Percentiles rank a stretch among this genome's conserved stretches.
Evolutionary conservation across 225 moss, liverwort and hornwort genomes (phyloP).

Genomic region (Marchantia paleacea): DNA sequence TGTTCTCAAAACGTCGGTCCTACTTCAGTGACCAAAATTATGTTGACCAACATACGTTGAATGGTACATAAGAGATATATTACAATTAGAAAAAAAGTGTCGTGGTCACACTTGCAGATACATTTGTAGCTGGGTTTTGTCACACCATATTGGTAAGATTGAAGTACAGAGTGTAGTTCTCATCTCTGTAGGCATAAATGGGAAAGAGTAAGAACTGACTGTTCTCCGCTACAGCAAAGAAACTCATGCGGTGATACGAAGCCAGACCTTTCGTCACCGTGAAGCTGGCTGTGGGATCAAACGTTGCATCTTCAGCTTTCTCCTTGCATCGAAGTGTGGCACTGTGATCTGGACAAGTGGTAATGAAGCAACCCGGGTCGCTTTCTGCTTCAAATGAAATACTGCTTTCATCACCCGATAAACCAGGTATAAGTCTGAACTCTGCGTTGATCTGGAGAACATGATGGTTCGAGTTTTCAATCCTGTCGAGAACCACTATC

Average conservation of each 20-base stretch:
- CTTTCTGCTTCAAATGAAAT: conserved; percentile 76
- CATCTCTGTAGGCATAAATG: conserved; percentile 67
- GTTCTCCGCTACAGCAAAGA: conserved; percentile 57
- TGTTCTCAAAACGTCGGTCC: no score
- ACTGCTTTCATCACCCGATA: conserved; percentile 50
- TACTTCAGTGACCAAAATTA: no score
- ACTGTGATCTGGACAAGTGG: conserved; percentile 33
- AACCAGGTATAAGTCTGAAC: conserved; percentile 53
- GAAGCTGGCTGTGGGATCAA: conserved; percentile 54
- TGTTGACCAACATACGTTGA: not conserved
- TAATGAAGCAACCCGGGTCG: conserved; percentile 68
- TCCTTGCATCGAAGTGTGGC: conserved; percentile 53
- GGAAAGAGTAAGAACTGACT: conserved; percentile 71
- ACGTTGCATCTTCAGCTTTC: conserved; percentile 32
- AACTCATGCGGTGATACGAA: conserved; percentile 64
- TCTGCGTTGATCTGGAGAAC: conserved; percentile 32
- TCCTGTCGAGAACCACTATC: conserved; percentile 35
- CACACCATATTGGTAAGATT: conserved; percentile 17
- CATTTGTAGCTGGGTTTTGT: not conserved
- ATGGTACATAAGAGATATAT: not conserved
- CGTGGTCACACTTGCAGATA: not conserved
- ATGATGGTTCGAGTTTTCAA: not conserved
- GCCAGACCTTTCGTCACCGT: conserved; percentile 45
- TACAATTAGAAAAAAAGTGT: not conserved
- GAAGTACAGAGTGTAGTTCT: conserved; percentile 80